These are phyloP conservation scores for Fraxinus paxiana DNA, from an alignment of 305 asterid genomes.

Conservation along the genomic window DNA sequence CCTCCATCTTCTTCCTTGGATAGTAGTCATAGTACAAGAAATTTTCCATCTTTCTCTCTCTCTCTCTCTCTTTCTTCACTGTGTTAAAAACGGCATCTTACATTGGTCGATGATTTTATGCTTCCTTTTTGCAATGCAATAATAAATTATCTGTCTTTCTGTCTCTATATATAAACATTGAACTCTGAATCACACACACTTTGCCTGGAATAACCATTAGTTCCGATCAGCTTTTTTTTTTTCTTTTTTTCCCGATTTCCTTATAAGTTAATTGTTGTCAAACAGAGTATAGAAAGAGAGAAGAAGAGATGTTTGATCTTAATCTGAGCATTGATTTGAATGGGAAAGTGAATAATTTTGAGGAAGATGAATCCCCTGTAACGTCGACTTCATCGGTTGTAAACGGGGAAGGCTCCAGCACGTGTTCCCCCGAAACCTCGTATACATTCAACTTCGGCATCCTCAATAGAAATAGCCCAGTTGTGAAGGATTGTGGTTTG, in stretches of 20 bases:
- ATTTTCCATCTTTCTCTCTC: not conserved
- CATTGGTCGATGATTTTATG: not conserved
- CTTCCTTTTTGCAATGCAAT: not conserved
- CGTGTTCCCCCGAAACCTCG: constrained; percentile 33
- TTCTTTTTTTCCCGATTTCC: not conserved
- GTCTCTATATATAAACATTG: not conserved
- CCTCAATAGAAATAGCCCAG: constrained; percentile 28
- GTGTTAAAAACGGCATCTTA: not conserved
- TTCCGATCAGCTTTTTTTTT: not conserved
- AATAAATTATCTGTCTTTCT: not conserved
- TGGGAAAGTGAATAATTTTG: constrained; percentile 26
- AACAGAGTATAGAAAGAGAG: not conserved
- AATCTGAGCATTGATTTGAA: constrained; percentile 39
- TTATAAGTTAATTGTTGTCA: not conserved
- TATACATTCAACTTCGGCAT: constrained; percentile 49
- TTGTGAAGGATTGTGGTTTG: constrained; percentile 16
- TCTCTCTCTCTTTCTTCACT: not conserved
- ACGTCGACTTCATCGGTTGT: constrained; percentile 53
- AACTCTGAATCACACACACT: not conserved
- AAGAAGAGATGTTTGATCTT: constrained; percentile 54
- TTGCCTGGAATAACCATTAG: not conserved
- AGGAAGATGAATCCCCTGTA: constrained; percentile 34
- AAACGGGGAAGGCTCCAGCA: constrained; percentile 42
- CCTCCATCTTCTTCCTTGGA: not conserved
- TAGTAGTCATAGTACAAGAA: not conserved